Evolutionary conservation across 768 basidiomycete species (phyloP), one percentile per base, ranked within the genome.

Genomic region (Tricholoma terreum): DNA sequence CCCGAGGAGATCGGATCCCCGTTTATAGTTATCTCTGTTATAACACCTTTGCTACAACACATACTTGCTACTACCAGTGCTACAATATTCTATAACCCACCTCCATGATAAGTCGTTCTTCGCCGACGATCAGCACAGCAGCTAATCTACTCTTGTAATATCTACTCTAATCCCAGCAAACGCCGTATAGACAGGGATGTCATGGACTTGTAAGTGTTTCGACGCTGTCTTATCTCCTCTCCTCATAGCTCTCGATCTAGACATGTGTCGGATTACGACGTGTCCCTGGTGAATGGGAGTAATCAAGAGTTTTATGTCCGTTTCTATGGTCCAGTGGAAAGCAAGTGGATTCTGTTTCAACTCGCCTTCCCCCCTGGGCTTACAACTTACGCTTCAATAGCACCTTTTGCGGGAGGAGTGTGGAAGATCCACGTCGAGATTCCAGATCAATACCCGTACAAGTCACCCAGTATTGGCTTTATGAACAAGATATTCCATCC

Each of bases 401-500:
- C 97, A 56, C 96, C 96, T 6, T 98, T 98, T 69, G 86, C 91
- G n/a, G 91, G 92, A 38, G 97, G 97, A 35, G 90, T 94, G 54
- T 99, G 97, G 97, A 97, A 96, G 83, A 95, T 99, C 59, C 97
- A 99, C 67, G 97, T 99, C 57, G 97, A 99, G 71, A 81, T 99
- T 19, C 97, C 96, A 21, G 94, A 98, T 62, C 94, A 97, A 73
- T 99, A 98, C 69, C 97, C 97, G 2, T 99, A 89, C 85, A 98
- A 98, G 75, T 96, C 93, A 27, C 97, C 97, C 5, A 94, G 92
- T 69, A 99, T 99, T 63, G 97, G 97, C 1, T 99, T 99, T 75
- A 95, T 97, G 93, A 99, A 99, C 84, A 98, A 98, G 89, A 98
- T 99, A 72, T 98, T 97, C 71, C 97, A 98, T 66, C 97, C 97